Base-by-base conservation (phyloP, 2,329 filamentous ascomycete species). In the Mollisia scopiformis region DNA sequence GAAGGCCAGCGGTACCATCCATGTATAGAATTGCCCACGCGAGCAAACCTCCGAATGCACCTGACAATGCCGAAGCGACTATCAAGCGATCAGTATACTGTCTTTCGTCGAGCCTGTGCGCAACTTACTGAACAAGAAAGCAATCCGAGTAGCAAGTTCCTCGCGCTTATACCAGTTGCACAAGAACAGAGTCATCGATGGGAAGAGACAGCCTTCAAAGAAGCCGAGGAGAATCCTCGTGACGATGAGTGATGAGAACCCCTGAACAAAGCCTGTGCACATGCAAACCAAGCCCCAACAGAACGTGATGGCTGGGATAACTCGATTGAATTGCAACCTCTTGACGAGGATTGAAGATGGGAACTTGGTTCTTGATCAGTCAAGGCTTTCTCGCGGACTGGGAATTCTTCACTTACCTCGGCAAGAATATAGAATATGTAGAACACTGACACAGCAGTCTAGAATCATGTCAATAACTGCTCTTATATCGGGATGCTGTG, bases 31-130 rank as follows among this genome's bases (percentile, higher is more conserved):
- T 80, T 3, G 76, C 80, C 1, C 78, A 80, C 27, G 80, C 81
- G 6, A 83, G 69, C 2, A 84, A 69, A 3, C 80, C 79, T 0
- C 80, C 80, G 62, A 84, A 84, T 1, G 82, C 82, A 35, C 61
- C 61, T 19, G 61, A 62, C n/a, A 62, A 49, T 2, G 77, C 31
- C 6, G 58, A 60, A 19, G 46, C 58, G 25, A 60, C 58, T 60
- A 14, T 4, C 23, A 33, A 6, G 21, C 13, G 1, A 19, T 33
- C 5, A 28, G 37, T n/a, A 50, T 16, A 49, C 10, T 37, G 13
- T 14, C 8, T 35, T 5, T 23, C 4, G 27, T 6, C 16, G 1
- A 50, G 43, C 37, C 6, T 3, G 2, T 14, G 6, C 16, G 8
- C 10, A 6, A 16, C 57, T 56, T 30, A 60, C 58, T 60, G 37